These are phyloP conservation scores for Sporothrix curviconia DNA, from an alignment of 2,329 filamentous ascomycete species.

Conservation along the genomic window DNA sequence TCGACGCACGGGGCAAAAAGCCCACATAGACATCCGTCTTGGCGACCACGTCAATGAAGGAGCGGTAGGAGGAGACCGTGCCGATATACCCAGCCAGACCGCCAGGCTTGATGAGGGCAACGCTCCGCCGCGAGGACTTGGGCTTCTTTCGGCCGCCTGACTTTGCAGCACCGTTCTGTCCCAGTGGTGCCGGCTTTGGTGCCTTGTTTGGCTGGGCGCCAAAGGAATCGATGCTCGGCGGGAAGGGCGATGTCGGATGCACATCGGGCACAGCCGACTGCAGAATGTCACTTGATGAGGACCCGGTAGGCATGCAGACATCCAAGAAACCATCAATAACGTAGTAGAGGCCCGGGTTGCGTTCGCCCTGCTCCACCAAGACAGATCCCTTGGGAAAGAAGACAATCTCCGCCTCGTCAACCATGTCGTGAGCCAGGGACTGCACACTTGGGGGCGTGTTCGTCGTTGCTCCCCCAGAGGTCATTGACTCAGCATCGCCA, in stretches of 20 bases:
- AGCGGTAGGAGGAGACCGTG: slow-evolving; percentile 88
- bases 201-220: not conserved
- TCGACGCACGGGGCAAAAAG: slow-evolving; percentile 75
- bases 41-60: slow-evolving; percentile 92
- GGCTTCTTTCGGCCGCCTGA: slow-evolving; percentile 37
- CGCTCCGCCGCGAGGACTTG: slow-evolving; percentile 53
- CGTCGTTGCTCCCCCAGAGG: slow-evolving; percentile 54
- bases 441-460: slow-evolving; percentile 60
- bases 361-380: slow-evolving; percentile 89
- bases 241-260: slow-evolving; percentile 21
- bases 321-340: slow-evolving; percentile 96
- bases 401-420: slow-evolving; percentile 91
- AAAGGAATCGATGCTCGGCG: slow-evolving; percentile 1
- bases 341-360: slow-evolving; percentile 95
- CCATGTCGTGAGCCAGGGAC: slow-evolving; percentile 68
- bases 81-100: slow-evolving; percentile 91
- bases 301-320: slow-evolving; percentile 73
- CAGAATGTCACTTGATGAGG: slow-evolving; percentile 33
- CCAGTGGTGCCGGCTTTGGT: not conserved
- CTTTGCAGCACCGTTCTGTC: not conserved
- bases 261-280: slow-evolving; percentile 21
- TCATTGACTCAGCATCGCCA: slow-evolving; percentile 79
- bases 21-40: slow-evolving; percentile 98
- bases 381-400: slow-evolving; percentile 94
- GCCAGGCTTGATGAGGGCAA: slow-evolving; percentile 90